Evolutionary conservation across 2,329 filamentous ascomycete genomes (phyloP), one percentile per base, ranked within the genome.

Genomic region (Talaromyces sp.): DNA sequence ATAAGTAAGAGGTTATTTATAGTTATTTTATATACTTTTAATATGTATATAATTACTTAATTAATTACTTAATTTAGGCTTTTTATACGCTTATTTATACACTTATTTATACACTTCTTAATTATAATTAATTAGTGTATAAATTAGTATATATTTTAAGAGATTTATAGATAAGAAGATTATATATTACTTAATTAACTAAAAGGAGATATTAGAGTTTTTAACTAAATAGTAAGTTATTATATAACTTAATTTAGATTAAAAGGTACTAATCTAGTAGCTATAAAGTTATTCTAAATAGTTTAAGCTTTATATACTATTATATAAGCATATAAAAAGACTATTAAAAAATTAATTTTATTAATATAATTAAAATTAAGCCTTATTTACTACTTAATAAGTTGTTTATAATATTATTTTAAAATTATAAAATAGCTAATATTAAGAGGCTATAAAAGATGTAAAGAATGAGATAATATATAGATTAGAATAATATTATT

Each of bases 401-500:
- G 40, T 21, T 21, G 10, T 21, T 13, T 21, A 45, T 45, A 45
- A 21, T 45, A 21, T 45, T 5, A 15, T 13, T 45, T n/a, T 45
- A n/a, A 4, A 51, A 51, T n/a, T 53, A 17, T 10, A 41, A 41
- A 53, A 53, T 28, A 53, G 51, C 39, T 22, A 41, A 55, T 22
- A 55, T 57, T 28, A 45, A 55, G 50, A 17, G 41, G 31, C 22
- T 50, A 28, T 37, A 57, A 40, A 13, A 57, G 17, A 50, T 50
- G 22, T 19, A 13, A 84, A 60, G 80, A 48, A 74, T 36, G 82
- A 80, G 35, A 13, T 6, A 50, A 43, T 22, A 55, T 51, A 33
- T n/a, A 62, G 31, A 58, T 33, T 36, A 53, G 31, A 37, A 53
- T 53, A 39, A 58, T 53, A 21, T 43, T 53, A 46, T 58, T 10